phyloP scores from a whole-genome alignment of 495 filamentous ascomycete genomes.

The Echria macrotheca region DNA sequence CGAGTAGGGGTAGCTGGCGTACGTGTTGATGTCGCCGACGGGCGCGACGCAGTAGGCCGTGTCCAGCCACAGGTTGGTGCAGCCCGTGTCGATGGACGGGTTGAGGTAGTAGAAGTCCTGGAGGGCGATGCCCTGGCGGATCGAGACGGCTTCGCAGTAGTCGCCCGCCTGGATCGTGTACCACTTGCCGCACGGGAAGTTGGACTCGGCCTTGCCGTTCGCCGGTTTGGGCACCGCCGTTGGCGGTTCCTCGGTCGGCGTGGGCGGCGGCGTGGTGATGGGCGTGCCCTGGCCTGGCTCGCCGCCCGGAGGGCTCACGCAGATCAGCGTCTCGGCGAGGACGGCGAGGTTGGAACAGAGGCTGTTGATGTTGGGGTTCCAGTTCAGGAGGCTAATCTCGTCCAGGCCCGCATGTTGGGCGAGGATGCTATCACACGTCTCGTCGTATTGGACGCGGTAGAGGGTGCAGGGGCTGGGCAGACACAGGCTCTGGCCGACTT shows the following conservation, averaged over 20 bases:
- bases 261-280: background rate
- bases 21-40: constrained; percentile 1
- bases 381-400: background rate
- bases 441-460: background rate
- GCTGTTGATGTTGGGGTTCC: constrained; percentile 11
- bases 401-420: background rate
- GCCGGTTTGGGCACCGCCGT: background rate
- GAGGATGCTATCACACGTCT: constrained; percentile 5
- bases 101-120: background rate
- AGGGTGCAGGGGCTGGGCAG: constrained; percentile 1
- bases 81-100: background rate
- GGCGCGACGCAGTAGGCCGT: background rate
- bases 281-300: background rate
- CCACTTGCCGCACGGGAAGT: background rate
- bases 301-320: background rate
- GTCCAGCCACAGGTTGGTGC: background rate
- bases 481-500: background rate
- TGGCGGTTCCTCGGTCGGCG: background rate
- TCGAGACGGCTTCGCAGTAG: background rate
- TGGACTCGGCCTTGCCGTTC: background rate
- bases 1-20: background rate
- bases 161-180: background rate
- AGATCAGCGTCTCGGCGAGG: background rate
- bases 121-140: background rate
- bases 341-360: constrained; percentile 2